Evolutionary conservation across 2,329 filamentous ascomycete species (phyloP).

Genomic region (Didymella sp.): DNA sequence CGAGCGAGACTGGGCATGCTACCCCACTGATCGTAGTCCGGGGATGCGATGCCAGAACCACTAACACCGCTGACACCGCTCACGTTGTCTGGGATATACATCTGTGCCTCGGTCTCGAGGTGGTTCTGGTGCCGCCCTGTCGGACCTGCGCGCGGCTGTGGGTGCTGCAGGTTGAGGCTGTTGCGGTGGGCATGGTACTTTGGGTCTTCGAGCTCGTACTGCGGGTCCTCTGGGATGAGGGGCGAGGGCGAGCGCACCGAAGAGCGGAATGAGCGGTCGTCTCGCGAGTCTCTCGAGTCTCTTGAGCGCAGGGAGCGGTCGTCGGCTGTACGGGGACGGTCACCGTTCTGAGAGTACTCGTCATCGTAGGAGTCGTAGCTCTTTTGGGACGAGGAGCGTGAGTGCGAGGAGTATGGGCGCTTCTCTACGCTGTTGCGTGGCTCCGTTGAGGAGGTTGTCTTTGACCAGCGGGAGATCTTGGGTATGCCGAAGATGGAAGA

Average conservation of each 20-base stretch:
- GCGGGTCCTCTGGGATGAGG: conserved; percentile 61
- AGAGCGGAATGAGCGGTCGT: conserved; percentile 23
- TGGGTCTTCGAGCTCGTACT: conserved; percentile 63
- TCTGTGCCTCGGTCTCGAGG: conserved; percentile 74
- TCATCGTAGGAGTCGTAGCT: conserved; percentile 68
- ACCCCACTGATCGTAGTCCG: conserved; percentile 58
- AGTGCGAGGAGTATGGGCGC: conserved; percentile 69
- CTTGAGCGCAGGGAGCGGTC: conserved; percentile 6
- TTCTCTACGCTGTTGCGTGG: conserved; percentile 70
- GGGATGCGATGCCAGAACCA: conserved; percentile 27
- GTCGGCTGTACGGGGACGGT: conserved; percentile 51
- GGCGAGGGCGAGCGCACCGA: conserved; percentile 52
- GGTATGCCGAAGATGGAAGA: conserved; percentile 77
- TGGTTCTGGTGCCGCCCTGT: conserved; percentile 76
- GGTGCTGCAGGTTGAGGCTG: conserved; percentile 79
- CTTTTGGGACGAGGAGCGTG: conserved; percentile 67
- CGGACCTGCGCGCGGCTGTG: conserved; percentile 76
- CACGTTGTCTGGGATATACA: conserved; percentile 60
- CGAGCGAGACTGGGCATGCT: conserved; percentile 53
- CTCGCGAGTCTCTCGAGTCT: no score
- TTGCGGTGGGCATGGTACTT: conserved; percentile 85
- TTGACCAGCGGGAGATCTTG: conserved; percentile 96
- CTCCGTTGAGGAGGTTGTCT: conserved; percentile 89
- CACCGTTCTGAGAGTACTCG: conserved; percentile 63
- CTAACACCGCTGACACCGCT: conserved; percentile 14